Evolutionary conservation across 192 early-diverging fungal genomes (phyloP).

Genomic region (Tieghemiomyces parasiticus): DNA sequence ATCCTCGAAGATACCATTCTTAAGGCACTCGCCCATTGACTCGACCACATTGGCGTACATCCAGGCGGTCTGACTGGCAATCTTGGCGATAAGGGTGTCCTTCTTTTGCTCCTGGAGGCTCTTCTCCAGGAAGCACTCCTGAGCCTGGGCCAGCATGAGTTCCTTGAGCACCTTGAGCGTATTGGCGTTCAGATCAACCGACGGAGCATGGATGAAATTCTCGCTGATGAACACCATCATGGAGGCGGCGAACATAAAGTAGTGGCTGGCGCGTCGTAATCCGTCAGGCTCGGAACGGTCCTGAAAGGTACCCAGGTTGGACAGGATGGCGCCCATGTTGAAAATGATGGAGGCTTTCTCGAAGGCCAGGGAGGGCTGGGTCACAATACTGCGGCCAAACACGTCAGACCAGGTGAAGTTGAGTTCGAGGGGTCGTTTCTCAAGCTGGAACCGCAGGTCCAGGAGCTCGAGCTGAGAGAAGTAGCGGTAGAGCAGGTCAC

Average conservation of each 20-base stretch:
- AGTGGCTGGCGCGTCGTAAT: constrained; percentile 72
- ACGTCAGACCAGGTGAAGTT: constrained; percentile 91
- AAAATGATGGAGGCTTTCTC: constrained; percentile 95
- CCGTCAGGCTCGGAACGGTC: constrained; percentile 57
- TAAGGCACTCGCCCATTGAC: constrained; percentile 41
- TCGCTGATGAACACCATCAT: constrained; percentile 93
- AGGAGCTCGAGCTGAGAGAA: constrained; percentile 91
- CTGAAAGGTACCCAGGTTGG: constrained; percentile 55
- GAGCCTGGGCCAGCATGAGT: constrained; percentile 88
- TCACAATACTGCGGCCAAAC: constrained; percentile 58
- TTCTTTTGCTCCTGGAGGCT: constrained; percentile 76
- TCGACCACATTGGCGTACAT: constrained; percentile 65
- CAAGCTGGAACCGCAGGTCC: constrained; percentile 84
- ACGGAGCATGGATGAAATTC: constrained; percentile 95
- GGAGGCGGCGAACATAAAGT: constrained; percentile 88
- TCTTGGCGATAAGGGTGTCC: constrained; percentile 74
- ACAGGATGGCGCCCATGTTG: constrained; percentile 76
- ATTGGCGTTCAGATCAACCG: constrained; percentile 78
- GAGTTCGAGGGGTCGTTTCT: constrained; percentile 81
- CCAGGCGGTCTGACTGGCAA: constrained; percentile 66
- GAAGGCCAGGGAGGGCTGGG: constrained; percentile 89
- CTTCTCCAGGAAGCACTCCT: constrained; percentile 85
- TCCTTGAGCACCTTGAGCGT: constrained; percentile 70
- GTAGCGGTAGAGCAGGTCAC: constrained; percentile 91
- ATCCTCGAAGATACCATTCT: constrained; percentile 56